Percentiles rank a stretch among this genome's conserved stretches.
phyloP scores from a whole-genome alignment of 108 stramenopile species.

The Skeletonema marinoi region DNA sequence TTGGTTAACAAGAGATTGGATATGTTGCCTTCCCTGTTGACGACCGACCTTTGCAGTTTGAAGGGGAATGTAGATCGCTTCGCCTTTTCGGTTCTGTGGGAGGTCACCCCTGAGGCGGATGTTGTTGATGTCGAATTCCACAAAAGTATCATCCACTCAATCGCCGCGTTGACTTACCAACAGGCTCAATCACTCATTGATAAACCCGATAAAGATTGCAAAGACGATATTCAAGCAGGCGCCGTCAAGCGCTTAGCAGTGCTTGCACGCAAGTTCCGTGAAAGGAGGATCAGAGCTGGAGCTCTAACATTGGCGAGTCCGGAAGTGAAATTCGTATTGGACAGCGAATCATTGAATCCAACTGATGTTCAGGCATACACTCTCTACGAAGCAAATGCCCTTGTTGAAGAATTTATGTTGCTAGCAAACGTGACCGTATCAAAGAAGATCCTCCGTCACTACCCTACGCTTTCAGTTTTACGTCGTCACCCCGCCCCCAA shows the following conservation, averaged over 20 bases:
- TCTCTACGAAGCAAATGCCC: conserved; percentile 87
- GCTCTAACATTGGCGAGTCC: conserved; percentile 97
- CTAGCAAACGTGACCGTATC: conserved; percentile 98
- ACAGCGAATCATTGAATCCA: conserved; percentile 96
- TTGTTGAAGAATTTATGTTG: conserved; percentile 99
- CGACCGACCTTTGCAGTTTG: conserved; percentile 96
- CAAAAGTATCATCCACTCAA: conserved; percentile 93
- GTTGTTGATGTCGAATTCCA: conserved; percentile 92
- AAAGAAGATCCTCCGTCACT: conserved; percentile 90
- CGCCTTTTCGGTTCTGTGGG: conserved; percentile 94
- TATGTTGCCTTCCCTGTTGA: conserved; percentile 95
- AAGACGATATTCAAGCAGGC: conserved; percentile 69
- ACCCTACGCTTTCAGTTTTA: conserved; percentile 90
- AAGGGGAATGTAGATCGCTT: conserved; percentile 91
- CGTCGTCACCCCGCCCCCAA: conserved; percentile 97
- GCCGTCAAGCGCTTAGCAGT: conserved; percentile 88
- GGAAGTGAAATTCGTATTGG: conserved; percentile 97
- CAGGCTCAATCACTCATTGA: conserved; percentile 96
- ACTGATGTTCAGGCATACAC: conserved; percentile 96
- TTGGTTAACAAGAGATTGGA: conserved; percentile 96
- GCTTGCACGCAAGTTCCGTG: conserved; percentile 87
- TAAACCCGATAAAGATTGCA: conserved; percentile 71
- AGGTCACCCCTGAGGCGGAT: conserved; percentile 85
- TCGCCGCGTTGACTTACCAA: conserved; percentile 95
- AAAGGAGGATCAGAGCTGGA: conserved; percentile 91